Conservation (phyloP, 352 stramenopile genomes). For the Globisporangium yorkense region DNA sequence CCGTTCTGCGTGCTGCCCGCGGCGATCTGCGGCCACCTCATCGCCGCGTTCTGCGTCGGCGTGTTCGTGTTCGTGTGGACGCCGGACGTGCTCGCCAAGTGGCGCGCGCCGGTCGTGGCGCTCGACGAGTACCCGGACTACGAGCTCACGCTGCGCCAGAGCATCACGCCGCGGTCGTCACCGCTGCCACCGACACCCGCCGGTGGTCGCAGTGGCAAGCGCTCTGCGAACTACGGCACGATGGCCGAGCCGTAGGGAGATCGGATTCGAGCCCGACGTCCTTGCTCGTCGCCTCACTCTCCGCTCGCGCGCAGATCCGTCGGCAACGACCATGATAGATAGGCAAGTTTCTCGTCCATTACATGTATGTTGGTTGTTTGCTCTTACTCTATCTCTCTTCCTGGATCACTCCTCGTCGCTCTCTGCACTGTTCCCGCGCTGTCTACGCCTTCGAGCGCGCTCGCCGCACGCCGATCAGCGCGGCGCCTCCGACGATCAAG, state of each 20-base stretch:
- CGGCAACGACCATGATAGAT: slow-evolving; percentile 2
- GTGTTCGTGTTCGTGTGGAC: slow-evolving; percentile 84
- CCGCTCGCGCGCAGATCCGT: not conserved
- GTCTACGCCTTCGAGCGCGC: slow-evolving; percentile 21
- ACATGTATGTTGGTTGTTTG: not conserved
- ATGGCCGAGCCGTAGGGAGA: slow-evolving; percentile 8
- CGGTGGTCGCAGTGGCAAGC: slow-evolving; percentile 15
- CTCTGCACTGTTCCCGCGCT: not conserved
- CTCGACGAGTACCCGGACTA: slow-evolving; percentile 79
- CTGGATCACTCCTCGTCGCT: not conserved
- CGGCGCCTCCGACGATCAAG: slow-evolving; percentile 47
- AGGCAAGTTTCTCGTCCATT: not conserved
- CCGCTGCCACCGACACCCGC: slow-evolving; percentile 30
- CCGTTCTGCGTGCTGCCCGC: slow-evolving; percentile 62
- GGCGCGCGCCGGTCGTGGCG: slow-evolving; percentile 48
- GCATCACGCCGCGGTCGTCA: slow-evolving; percentile 60
- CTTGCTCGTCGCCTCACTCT: not conserved
- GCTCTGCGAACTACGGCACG: slow-evolving; percentile 26
- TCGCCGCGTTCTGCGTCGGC: slow-evolving; percentile 72
- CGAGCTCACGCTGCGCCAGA: slow-evolving; percentile 72
- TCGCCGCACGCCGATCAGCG: slow-evolving; percentile 42
- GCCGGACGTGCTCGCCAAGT: slow-evolving; percentile 73
- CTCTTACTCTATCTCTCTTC: not conserved
- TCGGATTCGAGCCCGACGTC: not conserved
- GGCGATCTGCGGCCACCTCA: slow-evolving; percentile 73